Evolutionary conservation across 2,329 filamentous ascomycete species (phyloP), one percentile per base, ranked within the genome.

Genomic region (Cordyceps cateniannulata): DNA sequence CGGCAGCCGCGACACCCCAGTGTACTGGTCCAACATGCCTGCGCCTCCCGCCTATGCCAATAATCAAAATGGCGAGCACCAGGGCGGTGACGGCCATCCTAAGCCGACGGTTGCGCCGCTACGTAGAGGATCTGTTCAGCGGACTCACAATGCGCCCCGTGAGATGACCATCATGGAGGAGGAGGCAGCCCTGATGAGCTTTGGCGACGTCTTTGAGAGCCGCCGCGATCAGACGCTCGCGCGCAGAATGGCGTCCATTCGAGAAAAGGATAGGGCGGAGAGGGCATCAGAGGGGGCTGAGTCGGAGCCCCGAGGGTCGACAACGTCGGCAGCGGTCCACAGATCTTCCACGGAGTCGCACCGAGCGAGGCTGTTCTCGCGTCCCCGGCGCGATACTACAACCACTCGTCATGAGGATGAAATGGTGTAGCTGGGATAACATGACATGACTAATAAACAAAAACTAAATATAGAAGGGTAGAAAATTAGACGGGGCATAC

Each of bases 1-100:
- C 66, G 85, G 86, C 69, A 88, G 85, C 70, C 79, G 85, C 64
- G 85, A 87, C 50, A 83, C 85, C 67, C 89, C 89, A 3, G 78
- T 90, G 68, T 90, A 77, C 69, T 80, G 77, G 68, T 63, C 73
- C 56, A 73, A 69, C 55, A 62, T 68, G 51, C 68, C 71, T 25
- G 72, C 72, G 8, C 76, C 75, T 14, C 73, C 72, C 8, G 67
- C 70, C 1, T 72, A 74, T 59, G 68, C 69, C 42, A 73, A 68
- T 58, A 67, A 72, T 2, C 62, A 66, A 22, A 62, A 65, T 1
- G 44, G 63, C 16, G 51, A 63, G 27, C 61, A 69, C 54, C 52
- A 42, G 38, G 59, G 59, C 29, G 60, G 50, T 14, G 63, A 66
- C 22, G 50, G 52, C 10, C 18, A 53, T 3, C 20, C 22, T 7